These are phyloP conservation scores for Rhodomyrtus psidioides DNA, from an alignment of 441 rosid genomes.

Conservation along the genomic window DNA sequence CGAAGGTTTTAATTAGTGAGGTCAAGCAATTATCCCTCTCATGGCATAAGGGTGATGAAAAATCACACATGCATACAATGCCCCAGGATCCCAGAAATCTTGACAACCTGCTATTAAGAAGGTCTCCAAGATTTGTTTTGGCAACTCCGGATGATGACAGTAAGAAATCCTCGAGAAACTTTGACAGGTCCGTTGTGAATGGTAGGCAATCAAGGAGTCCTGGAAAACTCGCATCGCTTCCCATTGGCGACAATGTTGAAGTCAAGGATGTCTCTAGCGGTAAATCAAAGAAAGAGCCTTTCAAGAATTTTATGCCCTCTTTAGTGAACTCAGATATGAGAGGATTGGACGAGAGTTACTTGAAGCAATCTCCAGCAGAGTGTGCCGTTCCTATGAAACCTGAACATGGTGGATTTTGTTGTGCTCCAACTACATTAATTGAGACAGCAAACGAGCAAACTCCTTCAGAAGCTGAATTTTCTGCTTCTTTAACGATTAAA, in stretches of 20 bases:
- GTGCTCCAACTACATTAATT: conserved; percentile 1
- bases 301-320: conserved; percentile 22
- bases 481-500: conserved; percentile 14
- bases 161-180: background rate
- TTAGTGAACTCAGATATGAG: conserved; percentile 13
- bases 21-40: conserved; percentile 3
- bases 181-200: background rate
- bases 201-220: conserved; percentile 9
- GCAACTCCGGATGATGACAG: conserved; percentile 10
- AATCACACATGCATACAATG: background rate
- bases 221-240: background rate
- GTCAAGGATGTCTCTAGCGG: conserved; percentile 9
- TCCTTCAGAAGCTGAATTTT: conserved; percentile 19
- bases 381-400: conserved; percentile 3
- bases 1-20: conserved; percentile 1
- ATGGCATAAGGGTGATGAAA: conserved; percentile 8
- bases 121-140: conserved; percentile 12
- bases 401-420: conserved; percentile 6
- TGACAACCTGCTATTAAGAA: conserved; percentile 8
- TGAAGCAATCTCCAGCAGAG: conserved; percentile 13
- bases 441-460: conserved; percentile 18
- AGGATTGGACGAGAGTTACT: conserved; percentile 16
- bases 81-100: background rate
- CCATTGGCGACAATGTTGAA: background rate
- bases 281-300: conserved; percentile 21